Percentiles rank a stretch among this genome's conserved stretches.
These are phyloP conservation scores for Leccinum incarnatum DNA, from an alignment of 768 basidiomycete genomes.

Conservation along the genomic window DNA sequence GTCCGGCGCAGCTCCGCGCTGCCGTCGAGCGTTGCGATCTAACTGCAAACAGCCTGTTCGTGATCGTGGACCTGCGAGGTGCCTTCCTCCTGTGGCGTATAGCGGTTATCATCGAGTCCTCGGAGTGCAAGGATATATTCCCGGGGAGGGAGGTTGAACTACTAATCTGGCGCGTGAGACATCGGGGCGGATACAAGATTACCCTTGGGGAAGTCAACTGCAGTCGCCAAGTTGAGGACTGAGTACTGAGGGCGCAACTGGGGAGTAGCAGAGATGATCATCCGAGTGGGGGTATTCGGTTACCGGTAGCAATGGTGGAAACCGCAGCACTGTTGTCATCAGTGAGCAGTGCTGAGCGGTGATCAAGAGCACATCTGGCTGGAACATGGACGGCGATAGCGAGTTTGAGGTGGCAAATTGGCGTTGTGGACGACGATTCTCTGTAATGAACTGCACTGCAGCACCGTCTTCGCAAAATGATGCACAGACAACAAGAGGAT, in stretches of 20 bases:
- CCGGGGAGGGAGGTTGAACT: constrained; percentile 15
- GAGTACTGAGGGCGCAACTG: neutral
- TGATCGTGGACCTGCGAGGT: constrained; percentile 8
- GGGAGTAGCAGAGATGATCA: constrained; percentile 6
- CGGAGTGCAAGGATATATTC: constrained; percentile 24
- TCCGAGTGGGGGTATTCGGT: constrained; percentile 3
- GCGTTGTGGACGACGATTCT: constrained; percentile 10
- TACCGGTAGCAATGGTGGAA: neutral
- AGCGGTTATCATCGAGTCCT: constrained; percentile 19
- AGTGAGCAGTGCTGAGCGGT: neutral
- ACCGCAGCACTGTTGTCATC: neutral
- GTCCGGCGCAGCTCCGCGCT: constrained; percentile 11
- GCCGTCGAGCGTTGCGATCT: constrained; percentile 5
- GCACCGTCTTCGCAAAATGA: constrained; percentile 25
- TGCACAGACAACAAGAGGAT: constrained; percentile 17
- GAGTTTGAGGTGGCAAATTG: constrained; percentile 12
- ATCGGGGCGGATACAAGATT: constrained; percentile 18
- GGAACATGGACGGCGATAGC: neutral
- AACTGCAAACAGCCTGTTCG: constrained; percentile 4
- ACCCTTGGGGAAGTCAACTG: constrained; percentile 14
- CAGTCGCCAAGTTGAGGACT: constrained; percentile 15
- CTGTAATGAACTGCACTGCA: constrained; percentile 10
- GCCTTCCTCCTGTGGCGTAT: constrained; percentile 10
- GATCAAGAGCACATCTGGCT: neutral
- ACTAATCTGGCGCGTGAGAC: constrained; percentile 22